phyloP scores from a whole-genome alignment of 306 rosid species.

The Rubus idaeus region DNA sequence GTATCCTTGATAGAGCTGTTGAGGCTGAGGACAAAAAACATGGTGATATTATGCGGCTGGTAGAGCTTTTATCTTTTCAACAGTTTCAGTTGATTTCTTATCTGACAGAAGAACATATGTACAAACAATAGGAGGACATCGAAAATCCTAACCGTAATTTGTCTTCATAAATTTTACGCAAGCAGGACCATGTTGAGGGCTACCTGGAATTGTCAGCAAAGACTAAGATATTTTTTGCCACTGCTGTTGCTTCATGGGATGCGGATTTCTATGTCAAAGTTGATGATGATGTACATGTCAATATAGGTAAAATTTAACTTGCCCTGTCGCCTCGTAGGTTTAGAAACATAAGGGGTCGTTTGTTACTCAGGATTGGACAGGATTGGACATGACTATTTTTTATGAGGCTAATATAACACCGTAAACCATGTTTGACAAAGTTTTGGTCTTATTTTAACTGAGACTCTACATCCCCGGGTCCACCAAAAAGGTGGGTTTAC shows the following conservation, averaged over 20 bases:
- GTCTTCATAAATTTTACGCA: constrained; percentile 7
- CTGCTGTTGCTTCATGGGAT: constrained; percentile 55
- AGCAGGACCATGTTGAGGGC: constrained; percentile 61
- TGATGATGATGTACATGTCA: constrained; percentile 64
- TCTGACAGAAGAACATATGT: neutral
- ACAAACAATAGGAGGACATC: neutral
- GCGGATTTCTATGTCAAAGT: constrained; percentile 61
- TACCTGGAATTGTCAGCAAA: constrained; percentile 64
- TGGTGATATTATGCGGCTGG: constrained; percentile 61
- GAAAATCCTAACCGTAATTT: constrained; percentile 7
- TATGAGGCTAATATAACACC: no score
- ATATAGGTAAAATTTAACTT: constrained; percentile 42
- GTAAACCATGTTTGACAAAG: no score
- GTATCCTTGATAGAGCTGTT: constrained; percentile 59
- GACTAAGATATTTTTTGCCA: constrained; percentile 51
- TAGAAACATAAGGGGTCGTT: no score
- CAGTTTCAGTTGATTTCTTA: neutral
- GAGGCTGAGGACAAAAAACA: constrained; percentile 57
- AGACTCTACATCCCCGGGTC: no score
- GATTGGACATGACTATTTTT: no score
- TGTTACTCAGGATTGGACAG: no score
- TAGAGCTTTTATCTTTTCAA: constrained; percentile 23
- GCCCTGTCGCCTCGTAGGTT: neutral
- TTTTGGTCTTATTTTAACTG: no score
- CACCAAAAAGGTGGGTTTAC: no score